A percentile compares a stretch with the other conserved stretches of the same genome.
Evolutionary conservation across 495 filamentous ascomycete genomes (phyloP).

Genomic region (Podospora fimiseda): DNA sequence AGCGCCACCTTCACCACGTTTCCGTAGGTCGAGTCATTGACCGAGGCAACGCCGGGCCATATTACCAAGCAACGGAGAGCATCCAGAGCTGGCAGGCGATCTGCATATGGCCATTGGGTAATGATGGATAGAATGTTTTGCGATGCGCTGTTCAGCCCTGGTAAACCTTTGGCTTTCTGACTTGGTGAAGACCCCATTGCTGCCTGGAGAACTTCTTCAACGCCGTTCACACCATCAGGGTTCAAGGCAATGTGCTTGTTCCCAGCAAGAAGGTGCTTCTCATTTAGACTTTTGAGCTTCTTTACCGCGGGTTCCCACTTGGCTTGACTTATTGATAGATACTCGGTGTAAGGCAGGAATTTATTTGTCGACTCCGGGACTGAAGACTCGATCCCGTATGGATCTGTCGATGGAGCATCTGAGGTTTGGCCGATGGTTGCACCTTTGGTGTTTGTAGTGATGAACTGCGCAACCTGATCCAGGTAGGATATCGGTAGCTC

Average conservation of each 20-base stretch:
- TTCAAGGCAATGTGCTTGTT: slow-evolving; percentile 69
- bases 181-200: slow-evolving; percentile 11
- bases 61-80: slow-evolving; percentile 72
- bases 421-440: slow-evolving; percentile 60
- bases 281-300: slow-evolving; percentile 24
- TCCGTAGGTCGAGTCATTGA: slow-evolving; percentile 33
- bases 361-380: slow-evolving; percentile 47
- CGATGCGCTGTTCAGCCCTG: slow-evolving; percentile 49
- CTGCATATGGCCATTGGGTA: slow-evolving; percentile 68
- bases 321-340: slow-evolving; percentile 58
- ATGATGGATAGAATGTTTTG: slow-evolving; percentile 58
- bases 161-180: slow-evolving; percentile 46
- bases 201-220: slow-evolving; percentile 13
- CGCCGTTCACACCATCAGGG: slow-evolving; percentile 53
- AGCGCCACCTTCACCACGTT: slow-evolving; percentile 46
- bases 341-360: slow-evolving; percentile 73
- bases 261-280: slow-evolving; percentile 43
- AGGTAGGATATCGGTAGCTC: slow-evolving; percentile 85
- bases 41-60: slow-evolving; percentile 54
- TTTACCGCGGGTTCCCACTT: slow-evolving; percentile 29
- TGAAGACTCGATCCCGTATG: slow-evolving; percentile 70
- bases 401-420: slow-evolving; percentile 49
- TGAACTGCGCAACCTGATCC: slow-evolving; percentile 92
- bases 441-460: slow-evolving; percentile 80
- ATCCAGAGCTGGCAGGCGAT: slow-evolving; percentile 79